Evolutionary conservation across 2,329 filamentous ascomycete species (phyloP).

Genomic region (Penicillium sp.): DNA sequence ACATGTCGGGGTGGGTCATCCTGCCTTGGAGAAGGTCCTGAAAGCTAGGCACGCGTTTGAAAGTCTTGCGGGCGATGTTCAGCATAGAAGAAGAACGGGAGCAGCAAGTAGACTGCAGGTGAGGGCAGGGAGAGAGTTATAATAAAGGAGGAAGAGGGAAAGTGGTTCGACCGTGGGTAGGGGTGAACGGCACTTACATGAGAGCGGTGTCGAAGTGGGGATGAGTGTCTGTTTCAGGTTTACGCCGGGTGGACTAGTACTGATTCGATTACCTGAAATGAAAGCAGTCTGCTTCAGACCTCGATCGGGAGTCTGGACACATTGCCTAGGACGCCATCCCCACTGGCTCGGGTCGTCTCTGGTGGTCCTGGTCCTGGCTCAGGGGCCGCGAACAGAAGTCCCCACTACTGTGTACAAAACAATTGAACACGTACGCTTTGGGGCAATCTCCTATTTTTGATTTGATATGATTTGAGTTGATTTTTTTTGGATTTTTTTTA

Average conservation of each 20-base stretch:
- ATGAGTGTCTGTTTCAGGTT: conserved; percentile 36
- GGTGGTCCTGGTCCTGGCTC: neutral
- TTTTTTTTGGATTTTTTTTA: neutral
- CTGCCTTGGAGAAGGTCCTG: conserved; percentile 48
- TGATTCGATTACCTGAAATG: neutral
- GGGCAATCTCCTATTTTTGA: neutral
- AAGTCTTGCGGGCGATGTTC: conserved; percentile 43
- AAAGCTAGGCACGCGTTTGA: conserved; percentile 45
- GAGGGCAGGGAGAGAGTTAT: conserved; percentile 14
- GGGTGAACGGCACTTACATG: conserved; percentile 22
- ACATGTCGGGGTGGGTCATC: conserved; percentile 48
- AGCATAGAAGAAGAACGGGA: conserved; percentile 39
- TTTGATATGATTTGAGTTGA: too few species aligned
- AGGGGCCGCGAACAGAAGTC: conserved; percentile 5
- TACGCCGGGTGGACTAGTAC: conserved; percentile 11
- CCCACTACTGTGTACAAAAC: neutral
- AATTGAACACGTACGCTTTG: conserved; percentile 9
- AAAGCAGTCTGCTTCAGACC: neutral
- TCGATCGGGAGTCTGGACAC: conserved; percentile 6
- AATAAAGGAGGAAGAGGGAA: conserved; percentile 21
- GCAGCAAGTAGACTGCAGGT: conserved; percentile 32
- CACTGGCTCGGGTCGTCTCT: conserved; percentile 1
- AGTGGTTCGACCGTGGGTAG: conserved; percentile 25
- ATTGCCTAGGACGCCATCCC: conserved; percentile 6
- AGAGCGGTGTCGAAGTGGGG: conserved; percentile 29